A percentile compares a stretch with the other conserved stretches of the same genome.
phyloP scores from a whole-genome alignment of 2,329 filamentous ascomycete species.

The Thermomyces lanuginosus region DNA sequence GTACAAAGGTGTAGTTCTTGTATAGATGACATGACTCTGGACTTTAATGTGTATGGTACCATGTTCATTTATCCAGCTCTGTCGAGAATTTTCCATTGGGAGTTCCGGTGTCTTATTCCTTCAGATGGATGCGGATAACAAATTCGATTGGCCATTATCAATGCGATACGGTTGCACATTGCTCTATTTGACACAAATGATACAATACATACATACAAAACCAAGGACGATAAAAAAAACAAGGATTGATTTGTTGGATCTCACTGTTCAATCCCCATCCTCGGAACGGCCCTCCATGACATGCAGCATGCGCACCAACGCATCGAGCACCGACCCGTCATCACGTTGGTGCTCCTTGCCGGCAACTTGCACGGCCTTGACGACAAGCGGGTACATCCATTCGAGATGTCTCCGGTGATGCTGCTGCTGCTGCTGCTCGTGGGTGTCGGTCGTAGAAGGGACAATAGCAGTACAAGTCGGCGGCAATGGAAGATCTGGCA shows the following conservation, averaged over 20 bases:
- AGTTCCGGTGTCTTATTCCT: too few relatives aligned
- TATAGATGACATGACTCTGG: too few relatives aligned
- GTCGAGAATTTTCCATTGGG: too few relatives aligned
- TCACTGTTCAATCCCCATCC: conserved; percentile 2
- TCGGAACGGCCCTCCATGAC: conserved; percentile 35
- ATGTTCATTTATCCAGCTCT: too few relatives aligned
- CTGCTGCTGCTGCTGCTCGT: conserved; percentile 36
- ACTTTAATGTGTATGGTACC: too few relatives aligned
- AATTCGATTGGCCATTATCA: too few relatives aligned
- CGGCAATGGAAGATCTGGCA: conserved; percentile 33
- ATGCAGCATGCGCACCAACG: conserved; percentile 45
- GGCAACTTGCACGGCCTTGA: conserved; percentile 21
- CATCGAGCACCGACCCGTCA: conserved; percentile 23
- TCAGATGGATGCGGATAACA: too few relatives aligned
- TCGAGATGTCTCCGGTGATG: conserved; percentile 57
- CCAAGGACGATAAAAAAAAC: too few relatives aligned
- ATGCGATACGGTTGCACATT: too few relatives aligned
- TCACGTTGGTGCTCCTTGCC: conserved; percentile 25
- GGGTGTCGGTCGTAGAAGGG: conserved; percentile 10
- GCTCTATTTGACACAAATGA: background rate
- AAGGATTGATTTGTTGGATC: too few relatives aligned
- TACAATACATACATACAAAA: conserved; percentile 1
- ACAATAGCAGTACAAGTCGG: conserved; percentile 1
- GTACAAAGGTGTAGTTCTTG: too few relatives aligned
- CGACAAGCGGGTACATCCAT: conserved; percentile 58